phyloP scores from a whole-genome alignment of 2,329 filamentous ascomycete genomes.

The Trichothecium sympodiale region DNA sequence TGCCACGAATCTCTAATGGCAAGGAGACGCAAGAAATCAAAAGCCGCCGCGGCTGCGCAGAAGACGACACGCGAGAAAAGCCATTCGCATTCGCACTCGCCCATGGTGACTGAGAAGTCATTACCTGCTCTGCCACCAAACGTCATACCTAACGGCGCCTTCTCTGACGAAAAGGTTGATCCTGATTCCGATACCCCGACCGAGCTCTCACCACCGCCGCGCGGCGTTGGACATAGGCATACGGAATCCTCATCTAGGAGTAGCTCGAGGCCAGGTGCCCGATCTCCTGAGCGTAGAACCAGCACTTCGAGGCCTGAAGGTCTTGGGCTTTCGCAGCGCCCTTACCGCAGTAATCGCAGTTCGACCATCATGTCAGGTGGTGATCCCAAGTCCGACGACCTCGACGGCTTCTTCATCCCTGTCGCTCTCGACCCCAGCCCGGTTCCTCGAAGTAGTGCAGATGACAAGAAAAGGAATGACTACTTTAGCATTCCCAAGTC shows the following conservation, averaged over 20 bases:
- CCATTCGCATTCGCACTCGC: slow-evolving; percentile 24
- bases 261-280: slow-evolving; percentile 38
- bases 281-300: slow-evolving; percentile 41
- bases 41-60: slow-evolving; percentile 49
- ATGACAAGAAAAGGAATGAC: slow-evolving; percentile 40
- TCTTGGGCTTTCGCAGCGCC: slow-evolving; percentile 61
- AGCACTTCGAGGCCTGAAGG: slow-evolving; percentile 40
- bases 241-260: slow-evolving; percentile 45
- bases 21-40: slow-evolving; percentile 75
- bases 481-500: slow-evolving; percentile 43
- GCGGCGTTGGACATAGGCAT: slow-evolving; percentile 32
- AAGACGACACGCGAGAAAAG: slow-evolving; percentile 51
- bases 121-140: slow-evolving; percentile 81
- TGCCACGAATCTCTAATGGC: slow-evolving; percentile 97
- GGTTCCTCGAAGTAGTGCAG: slow-evolving; percentile 41
- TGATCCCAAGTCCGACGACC: slow-evolving; percentile 36
- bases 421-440: slow-evolving; percentile 64
- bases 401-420: slow-evolving; percentile 65
- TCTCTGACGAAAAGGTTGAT: slow-evolving; percentile 48
- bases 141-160: slow-evolving; percentile 51
- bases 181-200: slow-evolving; percentile 56
- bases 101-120: slow-evolving; percentile 78
- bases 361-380: slow-evolving; percentile 52
- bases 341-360: slow-evolving; percentile 68
- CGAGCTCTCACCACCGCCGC: slow-evolving; percentile 56